Percentiles rank a stretch among this genome's conserved stretches.
Conservation (phyloP, 257 asterid species). For the Cruciata laevipes region DNA sequence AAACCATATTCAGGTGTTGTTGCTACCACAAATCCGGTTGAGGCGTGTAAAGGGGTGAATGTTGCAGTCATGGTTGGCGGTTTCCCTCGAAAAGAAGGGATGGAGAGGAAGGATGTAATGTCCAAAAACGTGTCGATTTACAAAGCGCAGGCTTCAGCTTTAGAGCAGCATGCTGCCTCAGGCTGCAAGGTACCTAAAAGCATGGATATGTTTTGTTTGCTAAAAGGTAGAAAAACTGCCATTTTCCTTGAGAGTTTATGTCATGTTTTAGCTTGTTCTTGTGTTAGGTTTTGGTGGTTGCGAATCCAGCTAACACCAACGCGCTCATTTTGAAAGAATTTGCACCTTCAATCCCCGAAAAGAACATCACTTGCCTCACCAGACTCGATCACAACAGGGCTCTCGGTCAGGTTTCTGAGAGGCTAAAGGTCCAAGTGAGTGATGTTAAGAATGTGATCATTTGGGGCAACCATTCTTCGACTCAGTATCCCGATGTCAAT, state of each 20-base stretch:
- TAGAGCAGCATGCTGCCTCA: conserved; percentile 60
- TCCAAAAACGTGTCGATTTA: conserved; percentile 66
- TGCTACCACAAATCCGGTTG: conserved; percentile 56
- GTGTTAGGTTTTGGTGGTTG: conserved; percentile 63
- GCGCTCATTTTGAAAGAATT: conserved; percentile 68
- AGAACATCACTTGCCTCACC: conserved; percentile 77
- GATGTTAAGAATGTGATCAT: conserved; percentile 69
- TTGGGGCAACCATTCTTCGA: conserved; percentile 92
- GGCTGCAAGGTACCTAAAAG: conserved; percentile 56
- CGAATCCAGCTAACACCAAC: conserved; percentile 85
- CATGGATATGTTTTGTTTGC: not conserved
- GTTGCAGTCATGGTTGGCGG: conserved; percentile 78
- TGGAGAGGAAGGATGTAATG: conserved; percentile 82
- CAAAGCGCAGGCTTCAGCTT: conserved; percentile 72
- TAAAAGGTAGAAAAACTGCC: not conserved
- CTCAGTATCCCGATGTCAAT: conserved; percentile 77
- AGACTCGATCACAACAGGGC: conserved; percentile 85
- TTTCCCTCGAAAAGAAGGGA: conserved; percentile 58
- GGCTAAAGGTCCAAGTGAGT: conserved; percentile 45
- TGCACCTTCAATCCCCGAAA: conserved; percentile 60
- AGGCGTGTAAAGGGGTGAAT: conserved; percentile 59
- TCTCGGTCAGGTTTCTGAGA: conserved; percentile 55
- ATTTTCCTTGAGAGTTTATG: not conserved
- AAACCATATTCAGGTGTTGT: conserved; percentile 47
- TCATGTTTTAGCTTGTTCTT: not conserved